Conservation (phyloP, 140 eudicot species). For the Ambrosia hybrid region DNA sequence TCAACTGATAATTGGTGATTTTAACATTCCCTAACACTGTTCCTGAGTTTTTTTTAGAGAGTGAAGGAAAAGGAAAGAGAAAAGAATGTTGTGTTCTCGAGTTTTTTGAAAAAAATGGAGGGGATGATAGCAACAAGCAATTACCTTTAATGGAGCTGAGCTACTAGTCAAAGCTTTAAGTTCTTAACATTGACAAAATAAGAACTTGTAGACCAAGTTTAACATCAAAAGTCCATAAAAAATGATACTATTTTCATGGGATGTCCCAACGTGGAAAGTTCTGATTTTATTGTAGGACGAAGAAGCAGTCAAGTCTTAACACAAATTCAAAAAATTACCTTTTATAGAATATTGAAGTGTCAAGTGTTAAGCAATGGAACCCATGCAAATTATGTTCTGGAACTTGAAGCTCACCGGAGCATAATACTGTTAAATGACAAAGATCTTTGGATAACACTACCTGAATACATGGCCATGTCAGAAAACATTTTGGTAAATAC, state of each 20-base stretch:
- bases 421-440: slow-evolving; percentile 61
- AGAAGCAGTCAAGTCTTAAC: background rate
- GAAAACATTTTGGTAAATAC: background rate
- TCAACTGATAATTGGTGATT: slow-evolving; percentile 13
- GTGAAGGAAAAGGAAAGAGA: too few relatives aligned
- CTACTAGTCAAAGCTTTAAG: slow-evolving; percentile 2
- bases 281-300: too few relatives aligned
- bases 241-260: background rate
- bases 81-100: too few relatives aligned
- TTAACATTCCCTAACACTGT: background rate
- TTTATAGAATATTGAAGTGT: slow-evolving; percentile 74
- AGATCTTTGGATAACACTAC: slow-evolving; percentile 82
- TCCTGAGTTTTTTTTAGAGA: background rate
- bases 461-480: slow-evolving; percentile 40
- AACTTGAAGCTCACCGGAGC: slow-evolving; percentile 59
- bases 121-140: too few relatives aligned
- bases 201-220: background rate
- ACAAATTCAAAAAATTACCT: slow-evolving; percentile 44
- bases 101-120: too few relatives aligned
- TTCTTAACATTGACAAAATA: slow-evolving; percentile 4
- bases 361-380: slow-evolving; percentile 68
- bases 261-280: background rate
- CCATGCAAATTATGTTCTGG: slow-evolving; percentile 48
- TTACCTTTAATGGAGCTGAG: background rate
- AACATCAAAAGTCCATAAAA: background rate